These are phyloP conservation scores for Raddia distichophylla DNA, from an alignment of 176 grass and related monocot species.

Conservation along the genomic window DNA sequence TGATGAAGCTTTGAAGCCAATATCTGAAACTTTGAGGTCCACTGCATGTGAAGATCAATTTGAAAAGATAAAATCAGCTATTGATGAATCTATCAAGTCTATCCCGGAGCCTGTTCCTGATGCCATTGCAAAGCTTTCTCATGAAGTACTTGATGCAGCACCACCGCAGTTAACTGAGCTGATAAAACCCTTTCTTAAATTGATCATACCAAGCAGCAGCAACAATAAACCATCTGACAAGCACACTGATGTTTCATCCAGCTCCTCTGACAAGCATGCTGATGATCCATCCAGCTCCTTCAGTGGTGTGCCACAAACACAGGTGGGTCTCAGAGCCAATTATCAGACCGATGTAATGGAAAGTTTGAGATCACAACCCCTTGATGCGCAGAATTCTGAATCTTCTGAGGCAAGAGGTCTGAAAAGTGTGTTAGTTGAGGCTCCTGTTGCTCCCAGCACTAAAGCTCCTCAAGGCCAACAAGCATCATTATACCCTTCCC, in stretches of 20 bases:
- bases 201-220: slow-evolving; percentile 48
- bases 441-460: neutral
- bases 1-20: slow-evolving; percentile 65
- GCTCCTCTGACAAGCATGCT: slow-evolving; percentile 26
- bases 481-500: slow-evolving; percentile 45
- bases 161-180: slow-evolving; percentile 52
- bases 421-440: slow-evolving; percentile 28
- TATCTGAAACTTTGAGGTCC: slow-evolving; percentile 41
- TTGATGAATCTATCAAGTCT: slow-evolving; percentile 68
- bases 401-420: slow-evolving; percentile 29
- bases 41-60: slow-evolving; percentile 37
- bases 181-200: slow-evolving; percentile 55
- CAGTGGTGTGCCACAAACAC: slow-evolving; percentile 34
- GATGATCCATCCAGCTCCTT: slow-evolving; percentile 36
- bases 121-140: slow-evolving; percentile 57
- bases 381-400: neutral
- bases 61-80: slow-evolving; percentile 40
- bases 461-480: slow-evolving; percentile 43
- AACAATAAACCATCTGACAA: slow-evolving; percentile 6
- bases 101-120: slow-evolving; percentile 60
- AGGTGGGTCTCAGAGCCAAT: slow-evolving; percentile 14
- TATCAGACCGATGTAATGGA: slow-evolving; percentile 13
- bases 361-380: slow-evolving; percentile 8
- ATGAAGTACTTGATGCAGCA: slow-evolving; percentile 60
- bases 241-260: slow-evolving; percentile 39